Evolutionary conservation across 805 yeast genomes (phyloP).

Genomic region (Barnettozyma sp.): DNA sequence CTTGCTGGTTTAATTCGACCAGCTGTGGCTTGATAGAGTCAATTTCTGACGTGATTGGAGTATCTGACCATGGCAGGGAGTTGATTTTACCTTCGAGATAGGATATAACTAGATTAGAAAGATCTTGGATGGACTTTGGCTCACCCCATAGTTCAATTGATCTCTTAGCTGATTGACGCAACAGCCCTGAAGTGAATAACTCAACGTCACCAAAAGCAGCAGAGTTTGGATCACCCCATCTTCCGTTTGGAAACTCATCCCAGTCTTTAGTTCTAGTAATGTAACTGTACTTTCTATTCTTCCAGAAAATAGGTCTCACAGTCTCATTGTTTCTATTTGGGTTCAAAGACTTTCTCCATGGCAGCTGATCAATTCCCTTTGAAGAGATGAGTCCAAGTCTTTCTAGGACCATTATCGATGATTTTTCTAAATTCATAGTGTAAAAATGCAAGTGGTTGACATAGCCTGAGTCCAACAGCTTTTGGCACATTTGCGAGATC

Average conservation of each 20-base stretch:
- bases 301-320: constrained; percentile 95
- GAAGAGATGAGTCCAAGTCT: constrained; percentile 48
- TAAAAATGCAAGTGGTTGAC: constrained; percentile 89
- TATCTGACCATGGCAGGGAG: constrained; percentile 92
- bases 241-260: constrained; percentile 98
- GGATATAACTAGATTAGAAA: constrained; percentile 55
- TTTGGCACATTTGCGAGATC: constrained; percentile 75
- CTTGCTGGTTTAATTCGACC: constrained; percentile 54
- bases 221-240: constrained; percentile 97
- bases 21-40: constrained; percentile 52
- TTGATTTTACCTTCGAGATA: constrained; percentile 66
- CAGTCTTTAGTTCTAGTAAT: constrained; percentile 85
- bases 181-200: constrained; percentile 67
- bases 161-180: constrained; percentile 75
- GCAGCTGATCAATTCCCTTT: constrained; percentile 35
- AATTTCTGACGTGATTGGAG: constrained; percentile 77
- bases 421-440: constrained; percentile 94
- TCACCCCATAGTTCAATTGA: constrained; percentile 85
- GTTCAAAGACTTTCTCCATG: constrained; percentile 90
- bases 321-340: constrained; percentile 73
- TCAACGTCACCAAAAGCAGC: constrained; percentile 95
- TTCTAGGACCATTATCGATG: constrained; percentile 84
- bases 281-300: constrained; percentile 84
- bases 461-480: constrained; percentile 59
- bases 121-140: constrained; percentile 55